Percentiles rank a stretch among this genome's conserved stretches.
These are phyloP conservation scores for Trichoderma endophyticum DNA, from an alignment of 2,329 filamentous ascomycete species.

Conservation along the genomic window DNA sequence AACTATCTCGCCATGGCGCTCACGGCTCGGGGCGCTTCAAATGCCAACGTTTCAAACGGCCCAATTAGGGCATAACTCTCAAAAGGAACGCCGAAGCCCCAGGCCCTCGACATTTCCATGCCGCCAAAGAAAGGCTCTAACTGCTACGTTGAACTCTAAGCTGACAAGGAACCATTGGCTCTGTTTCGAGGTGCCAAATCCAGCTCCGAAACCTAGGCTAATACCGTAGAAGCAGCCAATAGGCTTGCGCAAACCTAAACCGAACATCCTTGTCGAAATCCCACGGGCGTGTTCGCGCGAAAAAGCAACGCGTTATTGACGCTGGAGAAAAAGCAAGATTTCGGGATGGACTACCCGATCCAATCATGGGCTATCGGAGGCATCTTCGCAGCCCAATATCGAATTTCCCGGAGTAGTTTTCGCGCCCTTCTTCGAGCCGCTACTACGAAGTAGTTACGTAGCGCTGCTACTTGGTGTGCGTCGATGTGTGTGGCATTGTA, in stretches of 20 bases:
- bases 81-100: not conserved
- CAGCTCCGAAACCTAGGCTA: slow-evolving; percentile 1
- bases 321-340: slow-evolving; percentile 5
- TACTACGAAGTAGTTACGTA: not conserved
- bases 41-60: not conserved
- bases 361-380: not conserved
- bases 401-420: not conserved
- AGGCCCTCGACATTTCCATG: not conserved
- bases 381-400: not conserved
- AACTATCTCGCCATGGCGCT: not conserved
- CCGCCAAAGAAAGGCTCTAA: not conserved
- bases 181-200: not conserved
- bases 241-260: not conserved
- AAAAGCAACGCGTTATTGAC: not conserved
- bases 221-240: not conserved
- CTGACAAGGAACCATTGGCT: not conserved
- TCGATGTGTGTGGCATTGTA: not conserved
- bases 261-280: not conserved
- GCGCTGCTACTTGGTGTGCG: not conserved
- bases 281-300: not conserved
- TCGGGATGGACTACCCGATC: slow-evolving; percentile 7
- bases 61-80: not conserved
- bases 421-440: not conserved
- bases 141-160: slow-evolving; percentile 1
- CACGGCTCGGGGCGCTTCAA: slow-evolving; percentile 4